Base-by-base conservation (phyloP, 2,329 filamentous ascomycete genomes). In the Emergomyces orientalis region DNA sequence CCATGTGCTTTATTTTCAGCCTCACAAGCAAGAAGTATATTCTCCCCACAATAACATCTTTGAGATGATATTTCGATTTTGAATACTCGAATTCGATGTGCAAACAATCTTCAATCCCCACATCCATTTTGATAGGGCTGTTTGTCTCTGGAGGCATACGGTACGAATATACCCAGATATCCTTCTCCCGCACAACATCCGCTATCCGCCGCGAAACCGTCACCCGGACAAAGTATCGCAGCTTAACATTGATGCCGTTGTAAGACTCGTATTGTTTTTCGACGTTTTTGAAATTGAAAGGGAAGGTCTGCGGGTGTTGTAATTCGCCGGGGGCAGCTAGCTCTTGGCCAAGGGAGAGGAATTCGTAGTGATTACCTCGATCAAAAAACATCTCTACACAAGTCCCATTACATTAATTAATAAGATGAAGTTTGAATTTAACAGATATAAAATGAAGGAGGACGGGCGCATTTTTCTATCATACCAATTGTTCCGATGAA, bases 221-320 rank as follows among this genome's bases (percentile, higher is more conserved):
- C 69, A 97, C 94, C 70, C 92, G 89, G 63, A 97, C 88, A 78
- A 97, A 97, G 84, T 99, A 99, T 70, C 94, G 91, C 75, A 99
- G 85, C 82, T 96, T 96, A 72, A 99, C 94, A 75, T 99, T 99
- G 85, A 99, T 99, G 73, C 94, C 94, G 75, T 96, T 96, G 83
- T 99, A 99, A 68, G 92, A 97, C 79, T 99, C 95, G 83, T 99
- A 99, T 77, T 96, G 92, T 82, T 99, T 99, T 84, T 99, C 94
- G 71, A 99, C 91, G 77, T 97, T 99, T 78, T 97, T 97, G 86
- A 99, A 99, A 81, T 97, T 96, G 85, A 99, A 99, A 69, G 96
- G 91, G 77, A 96, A 97, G 58, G 92, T 97, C 80, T 99, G 94
- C 52, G 94, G 94, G 78, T 99, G 95, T 75, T 97, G 94, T 63